These are phyloP conservation scores for Xylaria telfairii DNA, from an alignment of 495 filamentous ascomycete species.

Conservation along the genomic window DNA sequence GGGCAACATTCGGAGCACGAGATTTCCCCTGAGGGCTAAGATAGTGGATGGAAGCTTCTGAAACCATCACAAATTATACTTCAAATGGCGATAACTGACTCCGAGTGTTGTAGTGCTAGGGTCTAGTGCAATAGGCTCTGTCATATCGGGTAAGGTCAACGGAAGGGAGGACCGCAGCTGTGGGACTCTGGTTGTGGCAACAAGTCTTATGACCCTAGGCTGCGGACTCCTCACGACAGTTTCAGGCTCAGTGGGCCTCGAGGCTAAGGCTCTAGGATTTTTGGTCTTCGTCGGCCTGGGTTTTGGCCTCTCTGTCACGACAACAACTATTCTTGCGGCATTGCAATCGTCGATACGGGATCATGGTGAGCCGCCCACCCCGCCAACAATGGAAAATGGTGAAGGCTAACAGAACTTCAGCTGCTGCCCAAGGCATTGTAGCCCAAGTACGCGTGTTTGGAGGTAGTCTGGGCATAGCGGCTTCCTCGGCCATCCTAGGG, in stretches of 20 bases:
- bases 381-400: not conserved
- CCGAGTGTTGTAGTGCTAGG: too few species aligned
- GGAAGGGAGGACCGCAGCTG: slow-evolving; percentile 40
- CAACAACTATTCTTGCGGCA: slow-evolving; percentile 43
- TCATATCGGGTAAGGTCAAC: slow-evolving; percentile 47
- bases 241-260: slow-evolving; percentile 33
- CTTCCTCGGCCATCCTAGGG: slow-evolving; percentile 53
- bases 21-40: too few species aligned
- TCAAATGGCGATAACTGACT: too few species aligned
- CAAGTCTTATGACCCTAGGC: slow-evolving; percentile 45
- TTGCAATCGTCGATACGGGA: slow-evolving; percentile 44
- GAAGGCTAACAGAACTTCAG: slow-evolving; percentile 33
- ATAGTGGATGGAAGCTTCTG: too few species aligned
- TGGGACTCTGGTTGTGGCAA: slow-evolving; percentile 44
- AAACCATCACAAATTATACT: too few species aligned
- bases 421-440: slow-evolving; percentile 57
- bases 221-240: slow-evolving; percentile 47
- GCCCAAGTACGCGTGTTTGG: slow-evolving; percentile 59
- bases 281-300: slow-evolving; percentile 54
- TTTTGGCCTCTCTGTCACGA: slow-evolving; percentile 49
- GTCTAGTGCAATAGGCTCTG: slow-evolving; percentile 54
- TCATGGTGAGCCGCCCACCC: slow-evolving; percentile 41
- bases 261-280: slow-evolving; percentile 50
- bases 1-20: too few species aligned
- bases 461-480: slow-evolving; percentile 59